Evolutionary conservation across 2,329 filamentous ascomycete species (phyloP).

Genomic region (Colletotrichum lentis): DNA sequence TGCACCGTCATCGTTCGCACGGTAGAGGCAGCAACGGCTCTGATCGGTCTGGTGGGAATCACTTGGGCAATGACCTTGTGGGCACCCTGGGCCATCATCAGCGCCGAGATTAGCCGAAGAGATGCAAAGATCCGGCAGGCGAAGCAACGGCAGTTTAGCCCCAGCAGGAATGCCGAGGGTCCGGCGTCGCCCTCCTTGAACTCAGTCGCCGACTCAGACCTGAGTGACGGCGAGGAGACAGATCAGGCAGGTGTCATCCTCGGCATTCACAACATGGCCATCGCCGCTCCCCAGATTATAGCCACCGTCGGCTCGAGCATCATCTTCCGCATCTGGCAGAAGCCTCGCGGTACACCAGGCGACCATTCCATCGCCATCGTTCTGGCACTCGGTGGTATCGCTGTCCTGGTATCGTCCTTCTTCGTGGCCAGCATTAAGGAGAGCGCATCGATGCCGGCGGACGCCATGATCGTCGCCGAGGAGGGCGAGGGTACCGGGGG

Average conservation of each 20-base stretch:
- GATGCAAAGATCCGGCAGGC: constrained; percentile 65
- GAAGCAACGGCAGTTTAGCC: constrained; percentile 42
- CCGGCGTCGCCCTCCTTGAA: constrained; percentile 29
- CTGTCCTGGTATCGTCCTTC: constrained; percentile 78
- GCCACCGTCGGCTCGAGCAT: constrained; percentile 84
- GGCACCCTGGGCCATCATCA: constrained; percentile 96
- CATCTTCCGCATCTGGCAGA: constrained; percentile 87
- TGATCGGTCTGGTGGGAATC: constrained; percentile 84
- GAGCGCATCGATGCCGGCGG: constrained; percentile 54
- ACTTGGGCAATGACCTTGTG: constrained; percentile 93
- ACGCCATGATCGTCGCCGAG: constrained; percentile 53
- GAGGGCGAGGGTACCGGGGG: constrained; percentile 48
- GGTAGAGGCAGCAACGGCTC: constrained; percentile 74
- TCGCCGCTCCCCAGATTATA: constrained; percentile 89
- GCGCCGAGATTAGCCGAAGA: constrained; percentile 85
- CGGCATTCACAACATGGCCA: constrained; percentile 94
- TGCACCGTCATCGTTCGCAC: constrained; percentile 80
- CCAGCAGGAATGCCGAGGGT: constrained; percentile 27
- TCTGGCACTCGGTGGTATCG: constrained; percentile 81
- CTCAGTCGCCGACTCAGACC: constrained; percentile 26
- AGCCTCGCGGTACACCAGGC: constrained; percentile 82
- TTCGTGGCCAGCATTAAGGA: constrained; percentile 75
- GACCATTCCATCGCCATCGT: constrained; percentile 90
- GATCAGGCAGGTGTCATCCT: constrained; percentile 90
- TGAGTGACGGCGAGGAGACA: constrained; percentile 62